Conservation (phyloP, 1,139 yeast genomes). For the Groenewaldozyma auringiensis region DNA sequence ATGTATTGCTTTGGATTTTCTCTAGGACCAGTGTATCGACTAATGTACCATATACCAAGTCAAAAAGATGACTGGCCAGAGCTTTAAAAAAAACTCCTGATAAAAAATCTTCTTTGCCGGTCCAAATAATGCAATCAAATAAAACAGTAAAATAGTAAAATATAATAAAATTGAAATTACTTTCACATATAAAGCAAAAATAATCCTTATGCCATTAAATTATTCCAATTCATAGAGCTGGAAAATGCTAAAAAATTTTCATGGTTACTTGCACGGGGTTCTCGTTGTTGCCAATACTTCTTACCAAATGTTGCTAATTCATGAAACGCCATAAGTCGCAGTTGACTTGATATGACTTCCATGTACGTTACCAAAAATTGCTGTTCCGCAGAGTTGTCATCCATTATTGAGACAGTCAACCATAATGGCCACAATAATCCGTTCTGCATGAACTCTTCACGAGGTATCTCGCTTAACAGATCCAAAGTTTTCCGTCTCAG, state of each 20-base stretch:
- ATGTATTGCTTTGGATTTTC: constrained; percentile 51
- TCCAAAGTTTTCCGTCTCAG: too few species aligned
- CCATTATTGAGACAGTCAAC: constrained; percentile 5
- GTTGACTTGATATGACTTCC: neutral
- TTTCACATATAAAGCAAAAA: neutral
- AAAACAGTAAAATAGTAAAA: neutral
- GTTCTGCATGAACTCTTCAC: constrained; percentile 5
- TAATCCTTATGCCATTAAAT: constrained; percentile 9
- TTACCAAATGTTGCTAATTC: constrained; percentile 5
- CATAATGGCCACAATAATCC: constrained; percentile 9
- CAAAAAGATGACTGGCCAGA: neutral
- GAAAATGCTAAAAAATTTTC: constrained; percentile 3
- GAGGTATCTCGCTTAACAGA: neutral
- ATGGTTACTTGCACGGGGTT: constrained; percentile 3
- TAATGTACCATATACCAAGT: neutral
- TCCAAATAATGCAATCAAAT: neutral
- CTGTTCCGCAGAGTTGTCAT: neutral
- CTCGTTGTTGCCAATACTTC: constrained; percentile 3
- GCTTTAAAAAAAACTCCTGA: neutral
- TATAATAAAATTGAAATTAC: too few species aligned
- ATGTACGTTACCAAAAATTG: neutral
- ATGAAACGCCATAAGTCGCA: constrained; percentile 4
- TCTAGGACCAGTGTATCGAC: constrained; percentile 62
- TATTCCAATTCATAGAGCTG: constrained; percentile 4
- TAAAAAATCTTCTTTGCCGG: neutral